phyloP scores from a whole-genome alignment of 306 rosid genomes.

The Citrullus amarus region DNA sequence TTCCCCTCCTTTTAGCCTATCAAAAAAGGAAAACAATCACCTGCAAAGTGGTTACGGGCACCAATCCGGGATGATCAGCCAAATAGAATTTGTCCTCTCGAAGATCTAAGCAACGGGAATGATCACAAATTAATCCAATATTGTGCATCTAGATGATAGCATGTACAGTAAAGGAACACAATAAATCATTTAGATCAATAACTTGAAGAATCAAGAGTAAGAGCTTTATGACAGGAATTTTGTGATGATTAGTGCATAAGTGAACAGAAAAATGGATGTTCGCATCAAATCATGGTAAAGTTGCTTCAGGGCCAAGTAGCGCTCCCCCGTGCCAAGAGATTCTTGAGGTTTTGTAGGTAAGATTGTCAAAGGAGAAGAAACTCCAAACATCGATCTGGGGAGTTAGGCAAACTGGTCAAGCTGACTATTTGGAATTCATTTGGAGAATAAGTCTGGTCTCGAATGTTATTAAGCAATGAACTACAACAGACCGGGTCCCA shows the following conservation, averaged over 20 bases:
- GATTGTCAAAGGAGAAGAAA: neutral
- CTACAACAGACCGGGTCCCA: neutral
- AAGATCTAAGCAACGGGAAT: slow-evolving; percentile 43
- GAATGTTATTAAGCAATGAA: neutral
- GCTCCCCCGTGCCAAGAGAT: neutral
- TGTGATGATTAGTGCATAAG: neutral
- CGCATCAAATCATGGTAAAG: neutral
- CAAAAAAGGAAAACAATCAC: slow-evolving; percentile 16
- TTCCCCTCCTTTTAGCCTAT: neutral
- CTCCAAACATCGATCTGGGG: neutral
- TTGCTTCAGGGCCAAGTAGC: neutral
- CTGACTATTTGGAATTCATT: neutral
- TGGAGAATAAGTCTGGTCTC: neutral
- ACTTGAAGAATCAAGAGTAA: neutral
- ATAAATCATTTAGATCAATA: neutral
- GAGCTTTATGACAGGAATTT: neutral
- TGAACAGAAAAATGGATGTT: neutral
- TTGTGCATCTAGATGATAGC: neutral
- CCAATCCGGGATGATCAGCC: slow-evolving; percentile 81
- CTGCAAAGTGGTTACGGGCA: slow-evolving; percentile 75
- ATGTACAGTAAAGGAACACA: neutral
- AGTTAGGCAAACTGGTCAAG: neutral
- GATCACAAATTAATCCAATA: neutral
- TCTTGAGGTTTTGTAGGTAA: neutral
- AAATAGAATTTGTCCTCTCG: slow-evolving; percentile 80